Evolutionary conservation across 441 rosid species (phyloP), one percentile per base, ranked within the genome.

Genomic region (Pelargonium fulgidum): DNA sequence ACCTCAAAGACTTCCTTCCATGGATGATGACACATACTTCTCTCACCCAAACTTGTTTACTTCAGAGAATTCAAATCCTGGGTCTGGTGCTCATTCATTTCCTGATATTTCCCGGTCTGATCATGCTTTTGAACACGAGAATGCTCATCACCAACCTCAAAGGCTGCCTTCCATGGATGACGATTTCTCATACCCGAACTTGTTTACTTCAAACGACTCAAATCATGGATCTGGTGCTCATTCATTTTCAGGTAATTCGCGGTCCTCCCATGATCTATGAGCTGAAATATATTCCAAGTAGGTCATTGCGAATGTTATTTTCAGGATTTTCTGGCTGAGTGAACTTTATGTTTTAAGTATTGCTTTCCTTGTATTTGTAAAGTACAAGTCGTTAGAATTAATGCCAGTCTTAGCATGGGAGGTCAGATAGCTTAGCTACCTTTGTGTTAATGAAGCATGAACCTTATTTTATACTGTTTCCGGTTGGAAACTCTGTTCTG

Each of bases 1-100:
- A 77, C 85, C 87, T 1, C 81, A 80, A 69, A 86, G 88, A 77
- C 61, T 78, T 72, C 67, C 84, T 56, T 92, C 96, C 17, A 76
- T 87, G 84, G 98, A 92, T 12, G 97, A 90, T 22, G 94, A 90
- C 33, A 64, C 89, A 2, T 89, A 87, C 83, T 52, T 52, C 59
- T 52, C 59, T 1, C 20, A 12, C 59, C 59, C 19, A 14, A 52
- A 52, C 59, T 52, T 52, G 59, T 52, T 52, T 52, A 12, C 59
- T 52, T 52, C 59, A 14, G 20, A 52, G 59, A 14, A 52, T 22
- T 52, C 20, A 14, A 12, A 52, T 52, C 20, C 59, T 52, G 59
- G 7, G 8, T 52, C 59, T 52, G 59, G 59, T 29, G 5, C 36
- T 29, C 36, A 29, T 29, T 29, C 36, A 0, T 3, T 29, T 29